A percentile compares a stretch with the other conserved stretches of the same genome.
These are phyloP conservation scores for Hypoxylon sp. DNA, from an alignment of 2,329 filamentous ascomycete genomes.

Conservation along the genomic window DNA sequence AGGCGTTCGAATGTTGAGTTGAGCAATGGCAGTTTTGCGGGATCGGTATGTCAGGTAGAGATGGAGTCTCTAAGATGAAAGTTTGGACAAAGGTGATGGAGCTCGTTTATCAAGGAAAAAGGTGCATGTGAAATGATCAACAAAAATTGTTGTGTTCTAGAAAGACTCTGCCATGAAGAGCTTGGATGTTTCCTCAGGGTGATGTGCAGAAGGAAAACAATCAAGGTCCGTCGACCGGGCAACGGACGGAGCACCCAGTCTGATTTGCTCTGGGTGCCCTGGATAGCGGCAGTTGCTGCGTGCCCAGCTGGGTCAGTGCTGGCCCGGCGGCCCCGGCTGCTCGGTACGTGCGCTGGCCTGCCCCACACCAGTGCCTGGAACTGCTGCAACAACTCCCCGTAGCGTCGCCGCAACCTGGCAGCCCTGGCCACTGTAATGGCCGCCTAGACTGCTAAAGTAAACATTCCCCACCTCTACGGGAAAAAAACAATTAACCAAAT, in stretches of 20 bases:
- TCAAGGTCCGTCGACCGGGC: conserved; percentile 29
- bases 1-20: conserved; percentile 11
- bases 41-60: conserved; percentile 14
- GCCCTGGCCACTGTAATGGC: no score
- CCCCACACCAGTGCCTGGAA: background rate
- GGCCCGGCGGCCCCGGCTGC: background rate
- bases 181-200: background rate
- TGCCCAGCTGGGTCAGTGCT: conserved; percentile 14
- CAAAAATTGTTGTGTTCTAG: background rate
- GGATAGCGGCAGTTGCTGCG: conserved; percentile 9
- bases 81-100: conserved; percentile 13
- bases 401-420: background rate
- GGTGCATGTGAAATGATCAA: conserved; percentile 21
- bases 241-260: conserved; percentile 26
- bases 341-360: background rate
- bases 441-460: background rate
- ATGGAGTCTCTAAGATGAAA: conserved; percentile 13
- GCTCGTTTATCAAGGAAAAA: conserved; percentile 16
- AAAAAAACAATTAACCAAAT: background rate
- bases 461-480: background rate
- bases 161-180: background rate
- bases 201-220: conserved; percentile 18
- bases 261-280: background rate
- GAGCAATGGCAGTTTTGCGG: conserved; percentile 10
- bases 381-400: conserved; percentile 5